Evolutionary conservation across 1,284 basidiomycete genomes (phyloP).

Genomic region (Irpex sp.): DNA sequence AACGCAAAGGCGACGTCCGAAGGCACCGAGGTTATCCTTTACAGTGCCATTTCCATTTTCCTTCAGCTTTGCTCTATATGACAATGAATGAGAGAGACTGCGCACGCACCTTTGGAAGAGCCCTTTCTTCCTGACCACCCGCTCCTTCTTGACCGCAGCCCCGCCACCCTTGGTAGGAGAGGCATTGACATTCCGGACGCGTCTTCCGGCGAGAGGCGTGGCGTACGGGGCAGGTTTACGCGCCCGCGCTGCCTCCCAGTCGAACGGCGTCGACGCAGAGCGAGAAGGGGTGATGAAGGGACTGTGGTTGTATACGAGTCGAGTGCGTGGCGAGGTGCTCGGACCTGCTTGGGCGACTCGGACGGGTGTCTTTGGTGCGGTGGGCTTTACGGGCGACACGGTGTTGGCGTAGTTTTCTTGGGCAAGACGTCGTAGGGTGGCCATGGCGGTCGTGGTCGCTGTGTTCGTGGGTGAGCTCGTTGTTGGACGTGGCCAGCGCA

Average conservation of each 20-base stretch:
- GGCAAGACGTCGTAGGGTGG: constrained; percentile 26
- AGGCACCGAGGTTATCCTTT: constrained; percentile 59
- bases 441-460: constrained; percentile 3
- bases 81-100: neutral
- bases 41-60: too few species aligned
- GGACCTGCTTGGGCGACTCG: constrained; percentile 12
- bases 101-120: constrained; percentile 52
- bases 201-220: constrained; percentile 47
- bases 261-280: constrained; percentile 70
- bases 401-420: constrained; percentile 28
- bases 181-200: constrained; percentile 34
- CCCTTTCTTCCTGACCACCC: constrained; percentile 60
- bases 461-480: neutral
- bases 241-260: constrained; percentile 75
- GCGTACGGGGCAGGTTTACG: constrained; percentile 66
- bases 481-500: neutral
- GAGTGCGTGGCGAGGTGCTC: constrained; percentile 22
- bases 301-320: constrained; percentile 34
- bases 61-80: too few species aligned
- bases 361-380: constrained; percentile 24
- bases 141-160: constrained; percentile 28
- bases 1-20: constrained; percentile 69
- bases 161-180: constrained; percentile 33
- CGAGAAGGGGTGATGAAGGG: constrained; percentile 62
- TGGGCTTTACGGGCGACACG: constrained; percentile 18